Evolutionary conservation across 441 rosid genomes (phyloP).

Genomic region (Populus hybrid): DNA sequence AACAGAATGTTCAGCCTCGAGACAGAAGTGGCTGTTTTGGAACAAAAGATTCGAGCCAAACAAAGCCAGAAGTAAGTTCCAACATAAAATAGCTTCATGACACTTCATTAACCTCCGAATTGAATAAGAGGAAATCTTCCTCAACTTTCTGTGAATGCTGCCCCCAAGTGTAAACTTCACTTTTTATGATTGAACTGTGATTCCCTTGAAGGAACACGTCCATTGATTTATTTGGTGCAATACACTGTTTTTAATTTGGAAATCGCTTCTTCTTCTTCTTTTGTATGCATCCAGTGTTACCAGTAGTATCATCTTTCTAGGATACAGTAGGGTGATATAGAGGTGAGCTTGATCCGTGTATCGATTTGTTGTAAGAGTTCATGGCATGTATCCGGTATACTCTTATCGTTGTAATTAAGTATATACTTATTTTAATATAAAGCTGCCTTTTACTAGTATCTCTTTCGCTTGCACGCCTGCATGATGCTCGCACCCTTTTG

Average conservation of each 20-base stretch:
- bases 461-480: not conserved
- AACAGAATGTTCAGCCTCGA: slow-evolving; percentile 92
- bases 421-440: slow-evolving; percentile 18
- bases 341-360: slow-evolving; percentile 23
- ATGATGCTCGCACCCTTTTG: not conserved
- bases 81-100: slow-evolving; percentile 4
- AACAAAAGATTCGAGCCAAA: slow-evolving; percentile 79
- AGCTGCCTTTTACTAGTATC: slow-evolving; percentile 15
- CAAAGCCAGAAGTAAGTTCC: slow-evolving; percentile 51
- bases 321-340: slow-evolving; percentile 15
- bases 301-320: slow-evolving; percentile 16
- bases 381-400: slow-evolving; percentile 12
- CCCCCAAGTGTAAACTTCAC: slow-evolving; percentile 11
- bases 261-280: not conserved
- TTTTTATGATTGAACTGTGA: not conserved
- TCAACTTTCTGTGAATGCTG: slow-evolving; percentile 13
- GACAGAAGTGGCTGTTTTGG: slow-evolving; percentile 64
- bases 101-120: slow-evolving; percentile 12
- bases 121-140: slow-evolving; percentile 36
- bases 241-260: slow-evolving; percentile 19
- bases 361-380: slow-evolving; percentile 14
- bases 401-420: slow-evolving; percentile 28
- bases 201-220: slow-evolving; percentile 17
- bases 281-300: not conserved
- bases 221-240: slow-evolving; percentile 27